A percentile compares a stretch with the other conserved stretches of the same genome.
Conservation (phyloP, 768 basidiomycete genomes). For the Lyophyllum atratum region DNA sequence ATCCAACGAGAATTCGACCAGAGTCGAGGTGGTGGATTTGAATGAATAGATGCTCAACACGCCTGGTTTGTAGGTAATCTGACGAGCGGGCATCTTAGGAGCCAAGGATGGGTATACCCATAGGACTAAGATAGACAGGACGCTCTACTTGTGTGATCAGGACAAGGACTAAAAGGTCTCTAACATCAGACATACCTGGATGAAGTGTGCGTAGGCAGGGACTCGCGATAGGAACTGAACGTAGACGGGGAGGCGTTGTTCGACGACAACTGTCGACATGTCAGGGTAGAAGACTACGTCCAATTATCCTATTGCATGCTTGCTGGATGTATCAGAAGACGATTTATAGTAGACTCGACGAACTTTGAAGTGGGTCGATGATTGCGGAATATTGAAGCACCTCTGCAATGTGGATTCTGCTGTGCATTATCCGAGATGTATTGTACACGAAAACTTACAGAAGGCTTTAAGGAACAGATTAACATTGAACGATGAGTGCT, state of each 20-base stretch:
- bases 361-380: not conserved
- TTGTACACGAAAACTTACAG: too few species aligned
- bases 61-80: not conserved
- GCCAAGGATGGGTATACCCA: not conserved
- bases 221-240: not conserved
- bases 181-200: not conserved
- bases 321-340: too few species aligned
- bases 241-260: conserved; percentile 2
- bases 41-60: not conserved
- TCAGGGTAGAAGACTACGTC: too few species aligned
- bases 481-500: too few species aligned
- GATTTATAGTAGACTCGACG: not conserved
- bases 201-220: conserved; percentile 1
- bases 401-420: not conserved
- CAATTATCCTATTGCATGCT: not conserved
- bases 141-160: not conserved
- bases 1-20: not conserved
- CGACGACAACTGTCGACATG: not conserved
- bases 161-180: not conserved
- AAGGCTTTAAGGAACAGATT: too few species aligned
- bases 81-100: conserved; percentile 1
- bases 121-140: not conserved
- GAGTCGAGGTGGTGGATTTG: conserved; percentile 1
- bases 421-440: not conserved
- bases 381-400: not conserved